Evolutionary conservation across 2,329 filamentous ascomycete genomes (phyloP), one percentile per base, ranked within the genome.

Genomic region (Botrytis tulipae): DNA sequence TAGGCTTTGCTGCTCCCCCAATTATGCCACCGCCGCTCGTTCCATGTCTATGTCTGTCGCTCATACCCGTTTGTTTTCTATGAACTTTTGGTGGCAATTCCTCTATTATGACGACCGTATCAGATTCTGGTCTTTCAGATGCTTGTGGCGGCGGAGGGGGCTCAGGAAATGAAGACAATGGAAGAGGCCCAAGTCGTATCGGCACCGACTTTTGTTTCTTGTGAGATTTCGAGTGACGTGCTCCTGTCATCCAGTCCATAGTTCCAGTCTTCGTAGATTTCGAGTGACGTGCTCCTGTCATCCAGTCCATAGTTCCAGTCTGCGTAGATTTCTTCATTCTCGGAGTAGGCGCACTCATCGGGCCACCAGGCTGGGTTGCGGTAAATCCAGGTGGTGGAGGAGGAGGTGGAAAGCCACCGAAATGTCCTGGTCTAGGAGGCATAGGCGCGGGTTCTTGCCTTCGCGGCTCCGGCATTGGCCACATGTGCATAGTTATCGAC

Each of bases 401-500:
- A 46, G 57, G 51, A 6, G 32, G 25, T 20, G 7, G n/a, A 59
- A 37, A 42, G 40, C 9, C 18, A 2, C n/a, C 18, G 16, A 14
- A 8, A 63, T 18, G 37, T 42, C 37, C 60, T 29, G 12, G 37
- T 2, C 25, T 51, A 46, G 61, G 40, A 32, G 40, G 44, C 12
- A 44, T 10, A 67, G 63, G 44, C 4, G 29, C 42, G 16, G 51
- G 51, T 18, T n/a, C 51, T 57, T 57, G 51, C n/a, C 51, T 57
- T 57, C 14, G 51, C n/a, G 37, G 73, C 76, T 22, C 73, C 78
- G 81, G 72, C 88, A 89, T 85, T 10, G 88, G 88, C 88, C 88
- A 90, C 85, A 90, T 87, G 78, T 88, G 88, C 90, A 92, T 91
- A 3, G 87, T 90, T 75, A 91, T 86, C 60, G 86, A 84, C 90